Percentiles rank a stretch among this genome's conserved stretches.
Conservation (phyloP, 495 filamentous ascomycete species). For the Cenococcum geophilum region DNA sequence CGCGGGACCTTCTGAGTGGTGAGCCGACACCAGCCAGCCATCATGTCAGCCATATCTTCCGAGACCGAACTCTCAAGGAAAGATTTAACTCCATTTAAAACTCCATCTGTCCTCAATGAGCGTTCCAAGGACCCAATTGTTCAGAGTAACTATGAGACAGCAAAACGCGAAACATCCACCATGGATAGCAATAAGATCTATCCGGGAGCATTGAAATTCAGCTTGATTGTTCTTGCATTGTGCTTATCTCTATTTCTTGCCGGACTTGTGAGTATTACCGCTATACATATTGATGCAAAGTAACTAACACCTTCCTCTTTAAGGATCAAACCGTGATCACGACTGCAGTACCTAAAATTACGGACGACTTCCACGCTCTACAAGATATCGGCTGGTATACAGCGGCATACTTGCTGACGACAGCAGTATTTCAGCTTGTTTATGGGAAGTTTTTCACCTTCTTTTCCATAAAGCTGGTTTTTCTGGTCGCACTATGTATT, state of each 20-base stretch:
- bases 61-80: not conserved
- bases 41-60: not conserved
- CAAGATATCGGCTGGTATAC: slow-evolving; percentile 51
- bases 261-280: not conserved
- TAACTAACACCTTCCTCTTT: not conserved
- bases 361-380: slow-evolving; percentile 45
- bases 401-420: slow-evolving; percentile 51
- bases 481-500: slow-evolving; percentile 29
- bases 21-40: not conserved
- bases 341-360: slow-evolving; percentile 49
- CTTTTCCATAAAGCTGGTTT: slow-evolving; percentile 15
- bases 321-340: slow-evolving; percentile 32
- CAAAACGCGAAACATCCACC: not conserved
- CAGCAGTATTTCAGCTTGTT: slow-evolving; percentile 48
- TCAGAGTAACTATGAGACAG: not conserved
- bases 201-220: not conserved
- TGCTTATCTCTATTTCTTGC: slow-evolving; percentile 1
- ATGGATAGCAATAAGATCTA: not conserved
- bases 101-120: not conserved
- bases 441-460: slow-evolving; percentile 50
- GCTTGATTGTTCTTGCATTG: slow-evolving; percentile 6
- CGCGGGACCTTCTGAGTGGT: not conserved
- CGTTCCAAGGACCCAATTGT: not conserved
- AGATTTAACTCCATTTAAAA: not conserved
- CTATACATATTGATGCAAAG: not conserved